Evolutionary conservation across 305 asterid species (phyloP), one percentile per base, ranked within the genome.

Genomic region (Striga hermonthica): DNA sequence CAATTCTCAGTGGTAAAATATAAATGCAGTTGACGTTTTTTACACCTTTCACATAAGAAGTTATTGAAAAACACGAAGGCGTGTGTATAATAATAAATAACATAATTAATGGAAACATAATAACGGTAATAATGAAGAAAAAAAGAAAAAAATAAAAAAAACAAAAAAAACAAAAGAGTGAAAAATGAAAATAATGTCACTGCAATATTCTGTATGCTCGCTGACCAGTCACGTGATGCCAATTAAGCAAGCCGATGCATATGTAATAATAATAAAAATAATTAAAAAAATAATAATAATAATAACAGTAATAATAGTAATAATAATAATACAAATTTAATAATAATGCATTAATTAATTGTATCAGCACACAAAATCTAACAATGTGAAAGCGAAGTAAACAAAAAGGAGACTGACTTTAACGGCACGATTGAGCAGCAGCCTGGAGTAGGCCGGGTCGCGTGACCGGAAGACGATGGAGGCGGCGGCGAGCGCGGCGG

Each of bases 401-500:
- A 35, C 4, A 11, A 15, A 14, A 40, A 8, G 22, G 6, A 13
- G 11, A 60, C 84, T 80, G 68, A 90, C 97, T 72, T 79, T 86
- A 49, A 87, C 68, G 61, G 97, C 97, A 48, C 92, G 97, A 36
- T 48, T 65, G 38, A 90, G 95, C 6, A 90, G 86, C 40, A 83
- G 74, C 16, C 73, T 57, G 8, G 97, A 90, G 73, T 90, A 90
- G 13, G 86, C 79, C 2, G 91, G 83, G 76, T 86, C 74, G 11
- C 88, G 74, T 7, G 83, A 76, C 60, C 90, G 80, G 82, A 90
- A 90, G 11, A 86, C 91, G 45, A 88, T 88, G 36, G 97, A 90
- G 4, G 96, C 97, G 7, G 97, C 90, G 38, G 96, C 95, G 4
- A 89, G 81, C 11, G 96, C 90, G 0, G 96, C 96, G 6, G 96